phyloP scores from a whole-genome alignment of 345 rosid species.

The Eucalyptus paniculata region DNA sequence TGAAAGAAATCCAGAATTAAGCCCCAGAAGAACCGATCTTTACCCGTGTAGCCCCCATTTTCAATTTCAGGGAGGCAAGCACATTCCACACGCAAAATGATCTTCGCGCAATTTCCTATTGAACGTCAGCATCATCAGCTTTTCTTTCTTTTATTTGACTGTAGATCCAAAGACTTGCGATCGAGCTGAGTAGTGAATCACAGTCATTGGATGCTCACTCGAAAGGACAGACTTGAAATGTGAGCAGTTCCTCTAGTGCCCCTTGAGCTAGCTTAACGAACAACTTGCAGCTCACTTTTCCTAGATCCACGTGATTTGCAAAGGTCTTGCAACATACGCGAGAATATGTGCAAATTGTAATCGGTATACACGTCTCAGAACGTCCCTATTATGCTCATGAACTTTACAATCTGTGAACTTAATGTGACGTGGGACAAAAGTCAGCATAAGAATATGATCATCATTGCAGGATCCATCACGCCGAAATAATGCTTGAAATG shows the following conservation, averaged over 20 bases:
- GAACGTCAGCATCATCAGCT: not conserved
- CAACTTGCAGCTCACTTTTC: not conserved
- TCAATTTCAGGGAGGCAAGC: not conserved
- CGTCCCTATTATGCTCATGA: not conserved
- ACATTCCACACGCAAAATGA: not conserved
- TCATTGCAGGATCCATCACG: not conserved
- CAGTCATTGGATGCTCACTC: not conserved
- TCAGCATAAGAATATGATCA: not conserved
- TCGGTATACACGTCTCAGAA: not conserved
- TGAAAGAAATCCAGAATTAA: not conserved
- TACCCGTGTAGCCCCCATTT: not conserved
- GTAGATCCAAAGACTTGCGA: not conserved
- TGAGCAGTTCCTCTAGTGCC: not conserved
- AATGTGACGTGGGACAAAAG: not conserved
- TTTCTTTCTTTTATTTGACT: not conserved
- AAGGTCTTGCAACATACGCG: not conserved
- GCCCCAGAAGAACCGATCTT: not conserved
- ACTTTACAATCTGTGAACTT: not conserved
- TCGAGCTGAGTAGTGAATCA: not conserved
- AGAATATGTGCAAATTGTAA: not conserved
- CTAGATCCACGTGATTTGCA: not conserved
- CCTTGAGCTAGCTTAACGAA: not conserved
- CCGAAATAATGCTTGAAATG: not conserved
- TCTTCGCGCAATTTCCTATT: not conserved
- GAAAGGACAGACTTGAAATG: not conserved